Evolutionary conservation across 1,284 basidiomycete genomes (phyloP).

Genomic region (Clitocybe nebularis): DNA sequence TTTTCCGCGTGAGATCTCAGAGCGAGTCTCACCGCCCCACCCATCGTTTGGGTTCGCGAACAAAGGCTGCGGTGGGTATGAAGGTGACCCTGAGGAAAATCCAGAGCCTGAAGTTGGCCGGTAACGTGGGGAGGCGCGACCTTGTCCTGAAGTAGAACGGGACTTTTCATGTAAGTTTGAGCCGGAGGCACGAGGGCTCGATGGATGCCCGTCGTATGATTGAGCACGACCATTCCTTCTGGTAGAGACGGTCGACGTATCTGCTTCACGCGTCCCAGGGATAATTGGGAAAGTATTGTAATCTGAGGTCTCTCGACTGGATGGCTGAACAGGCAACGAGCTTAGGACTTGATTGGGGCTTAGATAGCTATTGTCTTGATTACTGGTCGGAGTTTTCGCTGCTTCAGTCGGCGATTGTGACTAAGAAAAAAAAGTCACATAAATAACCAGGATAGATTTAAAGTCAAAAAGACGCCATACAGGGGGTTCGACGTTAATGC

Average conservation of each 20-base stretch:
- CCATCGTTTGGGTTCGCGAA: neutral
- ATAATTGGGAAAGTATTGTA: neutral
- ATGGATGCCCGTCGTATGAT: slow-evolving; percentile 2
- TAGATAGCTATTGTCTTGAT: slow-evolving; percentile 9
- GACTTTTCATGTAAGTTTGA: neutral
- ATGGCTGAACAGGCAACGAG: neutral
- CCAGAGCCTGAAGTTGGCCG: too few relatives aligned
- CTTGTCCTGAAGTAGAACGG: too few relatives aligned
- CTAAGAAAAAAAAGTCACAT: slow-evolving; percentile 1
- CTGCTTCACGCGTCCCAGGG: neutral
- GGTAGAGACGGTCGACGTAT: neutral
- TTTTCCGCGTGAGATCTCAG: slow-evolving; percentile 2
- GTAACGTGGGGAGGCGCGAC: too few relatives aligned
- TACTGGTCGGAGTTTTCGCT: slow-evolving; percentile 10
- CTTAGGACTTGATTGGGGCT: slow-evolving; percentile 10
- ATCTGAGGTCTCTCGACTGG: neutral
- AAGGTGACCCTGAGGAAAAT: slow-evolving; percentile 3
- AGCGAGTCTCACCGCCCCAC: neutral
- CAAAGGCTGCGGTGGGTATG: slow-evolving; percentile 4
- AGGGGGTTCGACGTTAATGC: slow-evolving; percentile 23
- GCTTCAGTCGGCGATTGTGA: slow-evolving; percentile 23
- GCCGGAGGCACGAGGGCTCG: neutral
- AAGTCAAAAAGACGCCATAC: slow-evolving; percentile 20
- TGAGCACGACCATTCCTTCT: slow-evolving; percentile 1
- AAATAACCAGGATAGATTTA: neutral